Conservation (phyloP, 148 eudicot genomes). For the Rhododendron ferrugineum region DNA sequence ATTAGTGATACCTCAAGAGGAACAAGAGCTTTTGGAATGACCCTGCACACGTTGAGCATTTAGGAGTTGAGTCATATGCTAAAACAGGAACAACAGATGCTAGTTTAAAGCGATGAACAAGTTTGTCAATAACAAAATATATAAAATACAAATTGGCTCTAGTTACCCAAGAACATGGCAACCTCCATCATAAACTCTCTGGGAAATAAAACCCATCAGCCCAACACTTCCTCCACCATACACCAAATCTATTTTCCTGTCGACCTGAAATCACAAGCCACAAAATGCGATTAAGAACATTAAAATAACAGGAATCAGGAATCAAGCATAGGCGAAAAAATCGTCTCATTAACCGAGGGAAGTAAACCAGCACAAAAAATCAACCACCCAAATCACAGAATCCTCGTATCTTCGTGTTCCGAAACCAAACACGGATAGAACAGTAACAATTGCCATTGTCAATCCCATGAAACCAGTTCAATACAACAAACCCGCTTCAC, state of each 20-base stretch:
- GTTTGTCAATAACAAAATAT: neutral
- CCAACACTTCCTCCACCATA: conserved; percentile 99
- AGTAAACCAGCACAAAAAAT: conserved; percentile 9
- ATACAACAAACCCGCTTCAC: neutral
- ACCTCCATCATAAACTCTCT: conserved; percentile 70
- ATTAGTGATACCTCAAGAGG: conserved; percentile 71
- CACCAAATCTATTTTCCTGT: conserved; percentile 80
- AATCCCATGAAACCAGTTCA: conserved; percentile 4
- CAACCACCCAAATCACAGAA: conserved; percentile 6
- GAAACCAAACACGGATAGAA: neutral
- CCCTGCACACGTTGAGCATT: conserved; percentile 46
- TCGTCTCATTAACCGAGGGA: neutral
- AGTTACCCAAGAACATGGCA: conserved; percentile 95
- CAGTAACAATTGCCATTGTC: neutral
- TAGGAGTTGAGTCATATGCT: conserved; percentile 11
- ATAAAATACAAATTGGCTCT: neutral
- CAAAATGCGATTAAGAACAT: neutral
- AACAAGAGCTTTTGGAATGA: conserved; percentile 85
- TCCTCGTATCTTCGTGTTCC: neutral
- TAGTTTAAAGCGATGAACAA: conserved; percentile 3
- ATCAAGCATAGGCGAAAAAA: neutral
- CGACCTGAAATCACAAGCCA: conserved; percentile 41
- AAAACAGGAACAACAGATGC: conserved; percentile 2
- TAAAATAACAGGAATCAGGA: neutral
- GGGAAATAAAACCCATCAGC: conserved; percentile 82